Evolutionary conservation across 208 protist species (phyloP).

Genomic region (Strigomonas galati): DNA sequence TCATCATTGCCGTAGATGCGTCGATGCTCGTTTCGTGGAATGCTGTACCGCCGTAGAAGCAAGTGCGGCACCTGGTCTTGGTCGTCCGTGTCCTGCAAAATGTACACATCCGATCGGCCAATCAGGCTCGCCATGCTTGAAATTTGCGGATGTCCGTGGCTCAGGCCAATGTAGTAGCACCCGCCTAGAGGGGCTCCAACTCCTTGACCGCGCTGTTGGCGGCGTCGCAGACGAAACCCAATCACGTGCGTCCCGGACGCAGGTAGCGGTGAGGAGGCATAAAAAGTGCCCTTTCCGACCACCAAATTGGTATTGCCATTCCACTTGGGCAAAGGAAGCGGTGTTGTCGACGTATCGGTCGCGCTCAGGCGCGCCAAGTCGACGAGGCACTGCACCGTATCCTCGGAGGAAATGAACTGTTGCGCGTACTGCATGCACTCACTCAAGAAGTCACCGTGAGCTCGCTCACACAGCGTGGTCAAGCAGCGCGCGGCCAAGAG

Average conservation of each 20-base stretch:
- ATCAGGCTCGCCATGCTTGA: conserved; percentile 72
- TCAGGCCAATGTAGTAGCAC: conserved; percentile 87
- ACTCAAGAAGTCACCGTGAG: conserved; percentile 52
- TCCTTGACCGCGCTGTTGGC: conserved; percentile 53
- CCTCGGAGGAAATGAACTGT: conserved; percentile 16
- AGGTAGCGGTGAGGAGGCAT: conserved; percentile 60
- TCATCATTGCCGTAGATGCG: conserved; percentile 86
- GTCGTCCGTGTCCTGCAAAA: conserved; percentile 88
- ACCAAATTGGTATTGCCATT: conserved; percentile 47
- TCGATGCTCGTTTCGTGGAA: conserved; percentile 66
- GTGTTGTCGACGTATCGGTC: background rate
- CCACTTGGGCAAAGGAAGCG: conserved; percentile 27
- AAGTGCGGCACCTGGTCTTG: conserved; percentile 81
- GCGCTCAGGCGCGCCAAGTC: conserved; percentile 24
- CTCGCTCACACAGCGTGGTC: conserved; percentile 38
- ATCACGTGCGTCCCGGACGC: conserved; percentile 63
- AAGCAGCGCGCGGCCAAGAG: conserved; percentile 68
- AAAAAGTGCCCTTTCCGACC: conserved; percentile 72
- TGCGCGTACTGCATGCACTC: conserved; percentile 14
- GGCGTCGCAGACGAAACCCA: conserved; percentile 78
- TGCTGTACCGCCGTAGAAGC: conserved; percentile 59
- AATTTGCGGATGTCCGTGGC: conserved; percentile 63
- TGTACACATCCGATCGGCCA: conserved; percentile 70
- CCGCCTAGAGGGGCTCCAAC: conserved; percentile 74
- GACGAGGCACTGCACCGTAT: conserved; percentile 31